Conservation (phyloP, 441 rosid genomes). For the Populus hybrid region DNA sequence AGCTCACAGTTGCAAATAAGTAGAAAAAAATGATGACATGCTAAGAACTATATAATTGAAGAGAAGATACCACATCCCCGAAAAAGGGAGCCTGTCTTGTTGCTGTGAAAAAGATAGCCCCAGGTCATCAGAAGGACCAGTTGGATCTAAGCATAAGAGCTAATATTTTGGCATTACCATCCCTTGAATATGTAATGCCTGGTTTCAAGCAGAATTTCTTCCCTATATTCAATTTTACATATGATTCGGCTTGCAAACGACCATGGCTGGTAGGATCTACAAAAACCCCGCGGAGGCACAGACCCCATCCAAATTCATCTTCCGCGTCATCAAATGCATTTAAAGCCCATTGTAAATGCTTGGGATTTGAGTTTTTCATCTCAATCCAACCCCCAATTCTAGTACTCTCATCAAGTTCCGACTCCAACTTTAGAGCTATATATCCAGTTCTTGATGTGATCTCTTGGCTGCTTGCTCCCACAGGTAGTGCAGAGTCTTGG, state of each 20-base stretch:
- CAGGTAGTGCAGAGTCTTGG: conserved; percentile 29
- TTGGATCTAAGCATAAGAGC: conserved; percentile 70
- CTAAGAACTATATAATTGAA: background rate
- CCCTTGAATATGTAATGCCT: conserved; percentile 55
- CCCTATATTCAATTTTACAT: conserved; percentile 48
- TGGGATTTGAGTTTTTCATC: conserved; percentile 43
- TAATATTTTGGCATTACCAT: conserved; percentile 46
- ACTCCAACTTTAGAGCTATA: conserved; percentile 63
- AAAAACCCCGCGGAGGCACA: conserved; percentile 50
- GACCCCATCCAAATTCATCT: conserved; percentile 73
- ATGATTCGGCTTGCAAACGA: conserved; percentile 64
- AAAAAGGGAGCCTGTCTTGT: background rate
- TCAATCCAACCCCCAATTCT: conserved; percentile 78
- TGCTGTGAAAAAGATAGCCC: background rate
- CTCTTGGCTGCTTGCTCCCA: conserved; percentile 21
- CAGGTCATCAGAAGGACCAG: conserved; percentile 60
- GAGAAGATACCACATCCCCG: background rate
- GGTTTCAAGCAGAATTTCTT: conserved; percentile 62
- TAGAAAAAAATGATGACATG: background rate
- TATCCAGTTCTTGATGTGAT: conserved; percentile 28
- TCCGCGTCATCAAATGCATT: conserved; percentile 54
- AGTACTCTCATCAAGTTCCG: conserved; percentile 52
- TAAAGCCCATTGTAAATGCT: conserved; percentile 57
- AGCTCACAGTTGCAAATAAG: background rate
- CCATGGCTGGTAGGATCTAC: conserved; percentile 41